Conservation (phyloP, 1,284 basidiomycete genomes). For the Anthracocystis setariae region DNA sequence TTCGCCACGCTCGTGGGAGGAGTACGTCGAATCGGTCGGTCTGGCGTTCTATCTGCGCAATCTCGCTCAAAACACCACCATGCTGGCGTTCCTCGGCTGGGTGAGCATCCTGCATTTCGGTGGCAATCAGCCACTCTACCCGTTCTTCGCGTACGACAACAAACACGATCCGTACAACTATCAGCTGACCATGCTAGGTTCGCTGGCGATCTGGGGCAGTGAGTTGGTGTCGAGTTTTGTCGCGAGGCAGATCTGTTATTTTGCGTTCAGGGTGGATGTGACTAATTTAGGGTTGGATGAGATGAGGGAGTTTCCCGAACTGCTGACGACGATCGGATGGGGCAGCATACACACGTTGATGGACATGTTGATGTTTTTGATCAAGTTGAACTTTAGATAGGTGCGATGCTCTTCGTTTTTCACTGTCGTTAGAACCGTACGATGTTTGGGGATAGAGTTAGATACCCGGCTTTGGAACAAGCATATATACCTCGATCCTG, state of each 20-base stretch:
- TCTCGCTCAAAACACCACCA: constrained; percentile 73
- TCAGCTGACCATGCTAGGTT: constrained; percentile 71
- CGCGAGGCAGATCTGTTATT: constrained; percentile 69
- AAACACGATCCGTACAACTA: constrained; percentile 73
- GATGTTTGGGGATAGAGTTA: constrained; percentile 2
- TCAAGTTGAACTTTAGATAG: constrained; percentile 57
- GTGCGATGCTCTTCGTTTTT: not conserved
- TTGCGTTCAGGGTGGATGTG: constrained; percentile 70
- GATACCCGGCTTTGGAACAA: constrained; percentile 5
- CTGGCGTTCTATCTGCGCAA: constrained; percentile 71
- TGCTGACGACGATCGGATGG: constrained; percentile 69
- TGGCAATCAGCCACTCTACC: constrained; percentile 71
- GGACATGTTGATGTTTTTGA: constrained; percentile 72
- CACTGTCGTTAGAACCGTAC: not conserved
- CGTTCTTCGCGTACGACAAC: constrained; percentile 72
- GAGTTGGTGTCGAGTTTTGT: constrained; percentile 71
- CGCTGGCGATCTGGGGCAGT: constrained; percentile 71
- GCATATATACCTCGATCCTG: not conserved
- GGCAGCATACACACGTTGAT: constrained; percentile 72
- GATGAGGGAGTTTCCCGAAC: constrained; percentile 71
- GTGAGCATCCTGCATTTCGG: constrained; percentile 72
- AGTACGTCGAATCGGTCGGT: constrained; percentile 71
- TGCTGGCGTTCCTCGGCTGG: constrained; percentile 70
- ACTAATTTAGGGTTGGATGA: constrained; percentile 71
- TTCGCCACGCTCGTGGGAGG: constrained; percentile 70